phyloP scores from a whole-genome alignment of 148 eudicot genomes.

The Salicornia ramosissima region DNA sequence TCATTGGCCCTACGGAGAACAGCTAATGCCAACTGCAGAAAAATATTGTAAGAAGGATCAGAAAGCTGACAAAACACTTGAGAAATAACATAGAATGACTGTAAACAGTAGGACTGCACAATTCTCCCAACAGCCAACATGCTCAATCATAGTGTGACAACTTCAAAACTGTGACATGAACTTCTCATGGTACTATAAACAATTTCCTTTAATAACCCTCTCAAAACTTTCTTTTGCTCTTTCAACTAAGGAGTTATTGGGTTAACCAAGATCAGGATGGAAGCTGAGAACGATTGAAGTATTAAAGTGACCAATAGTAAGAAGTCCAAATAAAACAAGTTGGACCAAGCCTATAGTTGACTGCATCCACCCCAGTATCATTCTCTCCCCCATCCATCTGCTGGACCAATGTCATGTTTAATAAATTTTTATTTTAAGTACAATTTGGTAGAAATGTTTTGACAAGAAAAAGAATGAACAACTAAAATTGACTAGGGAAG shows the following conservation, averaged over 20 bases:
- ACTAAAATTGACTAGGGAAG: background rate
- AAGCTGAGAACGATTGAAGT: too few relatives aligned
- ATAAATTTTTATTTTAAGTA: background rate
- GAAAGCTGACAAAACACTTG: background rate
- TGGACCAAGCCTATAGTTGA: conserved; percentile 1
- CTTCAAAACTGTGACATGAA: background rate
- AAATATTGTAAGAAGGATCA: conserved; percentile 7
- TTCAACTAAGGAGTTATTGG: background rate
- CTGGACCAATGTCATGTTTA: background rate
- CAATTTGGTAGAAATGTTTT: background rate
- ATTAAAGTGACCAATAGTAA: background rate
- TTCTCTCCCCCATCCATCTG: background rate
- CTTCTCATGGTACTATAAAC: background rate
- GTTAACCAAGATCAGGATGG: too few relatives aligned
- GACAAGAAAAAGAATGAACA: background rate
- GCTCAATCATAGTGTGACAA: background rate
- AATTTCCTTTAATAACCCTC: background rate
- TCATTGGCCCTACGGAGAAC: conserved; percentile 65
- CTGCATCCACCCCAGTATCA: background rate
- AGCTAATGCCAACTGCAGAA: conserved; percentile 83
- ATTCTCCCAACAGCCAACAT: conserved; percentile 2
- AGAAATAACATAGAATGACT: background rate
- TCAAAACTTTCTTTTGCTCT: background rate
- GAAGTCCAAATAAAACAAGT: too few relatives aligned
- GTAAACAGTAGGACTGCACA: background rate